Evolutionary conservation across 768 basidiomycete species (phyloP).

Genomic region (Strobilomyces echinocephalus): DNA sequence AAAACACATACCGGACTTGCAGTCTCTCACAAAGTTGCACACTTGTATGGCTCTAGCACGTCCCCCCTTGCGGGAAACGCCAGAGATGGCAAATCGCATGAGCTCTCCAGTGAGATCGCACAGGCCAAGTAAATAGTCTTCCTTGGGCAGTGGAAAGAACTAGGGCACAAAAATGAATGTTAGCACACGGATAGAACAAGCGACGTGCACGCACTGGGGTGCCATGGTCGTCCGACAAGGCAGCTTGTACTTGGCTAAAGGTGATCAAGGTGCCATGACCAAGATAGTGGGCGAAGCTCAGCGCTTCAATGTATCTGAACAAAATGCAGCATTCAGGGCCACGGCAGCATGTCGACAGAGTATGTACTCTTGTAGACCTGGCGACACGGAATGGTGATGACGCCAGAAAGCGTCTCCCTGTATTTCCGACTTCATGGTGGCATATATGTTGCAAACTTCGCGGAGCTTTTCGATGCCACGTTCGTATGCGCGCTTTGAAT

Average conservation of each 20-base stretch:
- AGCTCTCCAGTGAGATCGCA: conserved; percentile 96
- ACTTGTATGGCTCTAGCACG: conserved; percentile 57
- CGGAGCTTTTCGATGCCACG: conserved; percentile 55
- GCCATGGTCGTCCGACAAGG: conserved; percentile 58
- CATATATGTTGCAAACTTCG: conserved; percentile 65
- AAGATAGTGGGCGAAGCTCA: conserved; percentile 85
- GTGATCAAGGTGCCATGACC: conserved; percentile 64
- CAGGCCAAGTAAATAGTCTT: conserved; percentile 88
- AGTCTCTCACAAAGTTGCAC: conserved; percentile 66
- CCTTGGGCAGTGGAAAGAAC: conserved; percentile 72
- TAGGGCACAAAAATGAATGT: conserved; percentile 29
- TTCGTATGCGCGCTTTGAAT: conserved; percentile 43
- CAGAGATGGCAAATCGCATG: conserved; percentile 91
- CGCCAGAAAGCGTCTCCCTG: conserved; percentile 71
- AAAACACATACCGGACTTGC: conserved; percentile 56
- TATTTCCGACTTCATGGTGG: conserved; percentile 56
- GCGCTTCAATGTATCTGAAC: conserved; percentile 79
- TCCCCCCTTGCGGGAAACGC: conserved; percentile 64
- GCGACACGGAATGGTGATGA: conserved; percentile 67
- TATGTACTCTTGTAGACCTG: conserved; percentile 73
- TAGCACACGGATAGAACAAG: conserved; percentile 1
- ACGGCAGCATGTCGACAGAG: neutral
- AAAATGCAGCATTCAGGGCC: conserved; percentile 14
- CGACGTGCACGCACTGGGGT: conserved; percentile 48
- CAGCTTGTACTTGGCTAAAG: conserved; percentile 59